phyloP scores from a whole-genome alignment of 768 basidiomycete species.

The Trametes coccinea region DNA sequence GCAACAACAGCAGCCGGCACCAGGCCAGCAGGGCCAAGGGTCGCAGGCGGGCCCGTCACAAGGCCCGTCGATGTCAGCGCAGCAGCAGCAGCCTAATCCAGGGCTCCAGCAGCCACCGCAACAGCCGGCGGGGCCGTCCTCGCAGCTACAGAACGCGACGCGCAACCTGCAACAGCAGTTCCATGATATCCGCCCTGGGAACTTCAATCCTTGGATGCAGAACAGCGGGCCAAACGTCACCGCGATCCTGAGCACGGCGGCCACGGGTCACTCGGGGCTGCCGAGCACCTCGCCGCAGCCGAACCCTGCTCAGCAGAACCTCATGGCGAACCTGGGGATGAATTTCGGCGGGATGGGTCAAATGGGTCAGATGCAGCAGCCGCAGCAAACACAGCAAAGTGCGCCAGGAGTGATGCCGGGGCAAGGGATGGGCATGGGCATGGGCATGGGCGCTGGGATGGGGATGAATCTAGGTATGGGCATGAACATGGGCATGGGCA shows the following conservation, averaged over 20 bases:
- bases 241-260: slow-evolving; percentile 4
- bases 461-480: background rate
- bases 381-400: background rate
- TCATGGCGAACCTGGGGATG: slow-evolving; percentile 13
- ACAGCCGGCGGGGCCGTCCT: background rate
- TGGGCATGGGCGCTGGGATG: slow-evolving; percentile 1
- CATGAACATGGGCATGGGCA: slow-evolving; percentile 1
- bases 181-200: slow-evolving; percentile 4
- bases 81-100: slow-evolving; percentile 8
- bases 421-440: background rate
- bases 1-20: slow-evolving; percentile 23
- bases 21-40: slow-evolving; percentile 21
- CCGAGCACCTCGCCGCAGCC: background rate
- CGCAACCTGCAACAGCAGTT: background rate
- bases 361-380: background rate
- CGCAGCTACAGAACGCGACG: background rate
- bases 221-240: slow-evolving; percentile 9
- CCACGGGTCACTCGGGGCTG: background rate
- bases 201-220: slow-evolving; percentile 15
- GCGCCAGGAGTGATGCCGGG: background rate
- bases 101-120: slow-evolving; percentile 1
- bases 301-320: slow-evolving; percentile 3
- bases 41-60: slow-evolving; percentile 8
- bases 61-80: slow-evolving; percentile 16
- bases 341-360: slow-evolving; percentile 8